phyloP scores from a whole-genome alignment of 352 stramenopile genomes.

The Globisporangium cylindrosporum region DNA sequence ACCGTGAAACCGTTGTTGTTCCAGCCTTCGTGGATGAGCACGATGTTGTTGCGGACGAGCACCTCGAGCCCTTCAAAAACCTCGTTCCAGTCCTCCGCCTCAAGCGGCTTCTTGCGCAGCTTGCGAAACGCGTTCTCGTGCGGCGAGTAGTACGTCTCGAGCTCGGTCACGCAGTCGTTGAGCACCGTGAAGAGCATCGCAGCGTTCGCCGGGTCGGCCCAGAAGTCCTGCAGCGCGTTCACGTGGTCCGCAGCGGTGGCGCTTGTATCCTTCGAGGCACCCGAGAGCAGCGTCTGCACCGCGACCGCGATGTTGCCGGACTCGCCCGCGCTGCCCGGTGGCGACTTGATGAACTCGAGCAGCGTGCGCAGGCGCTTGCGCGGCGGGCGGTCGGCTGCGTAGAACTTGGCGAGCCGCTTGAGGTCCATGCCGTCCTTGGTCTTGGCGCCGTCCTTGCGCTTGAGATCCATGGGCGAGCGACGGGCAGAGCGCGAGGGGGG shows the following conservation, averaged over 20 bases:
- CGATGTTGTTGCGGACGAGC: constrained; percentile 70
- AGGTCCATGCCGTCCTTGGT: constrained; percentile 19
- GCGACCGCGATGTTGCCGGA: constrained; percentile 67
- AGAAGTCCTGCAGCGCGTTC: constrained; percentile 66
- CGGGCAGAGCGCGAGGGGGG: not conserved
- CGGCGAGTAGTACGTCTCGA: constrained; percentile 80
- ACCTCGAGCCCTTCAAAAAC: constrained; percentile 86
- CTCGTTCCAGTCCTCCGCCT: constrained; percentile 87
- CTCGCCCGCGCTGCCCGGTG: constrained; percentile 27
- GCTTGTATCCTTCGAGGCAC: constrained; percentile 44
- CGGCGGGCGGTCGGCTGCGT: constrained; percentile 69
- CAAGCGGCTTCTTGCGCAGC: constrained; percentile 72
- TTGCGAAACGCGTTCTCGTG: constrained; percentile 83
- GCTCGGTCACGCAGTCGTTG: constrained; percentile 76
- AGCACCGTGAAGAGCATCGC: constrained; percentile 77
- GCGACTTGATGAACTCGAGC: constrained; percentile 81
- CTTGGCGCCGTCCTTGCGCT: constrained; percentile 12
- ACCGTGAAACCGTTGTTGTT: constrained; percentile 78
- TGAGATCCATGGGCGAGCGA: constrained; percentile 10
- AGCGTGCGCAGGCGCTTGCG: constrained; percentile 82
- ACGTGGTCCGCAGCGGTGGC: constrained; percentile 37
- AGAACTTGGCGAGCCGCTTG: constrained; percentile 88
- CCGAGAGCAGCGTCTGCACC: constrained; percentile 61
- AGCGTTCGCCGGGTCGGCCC: constrained; percentile 63
- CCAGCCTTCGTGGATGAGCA: constrained; percentile 72